Evolutionary conservation across 129 eudicot species (phyloP).

Genomic region (Pseudognaphalium luteoalbum): DNA sequence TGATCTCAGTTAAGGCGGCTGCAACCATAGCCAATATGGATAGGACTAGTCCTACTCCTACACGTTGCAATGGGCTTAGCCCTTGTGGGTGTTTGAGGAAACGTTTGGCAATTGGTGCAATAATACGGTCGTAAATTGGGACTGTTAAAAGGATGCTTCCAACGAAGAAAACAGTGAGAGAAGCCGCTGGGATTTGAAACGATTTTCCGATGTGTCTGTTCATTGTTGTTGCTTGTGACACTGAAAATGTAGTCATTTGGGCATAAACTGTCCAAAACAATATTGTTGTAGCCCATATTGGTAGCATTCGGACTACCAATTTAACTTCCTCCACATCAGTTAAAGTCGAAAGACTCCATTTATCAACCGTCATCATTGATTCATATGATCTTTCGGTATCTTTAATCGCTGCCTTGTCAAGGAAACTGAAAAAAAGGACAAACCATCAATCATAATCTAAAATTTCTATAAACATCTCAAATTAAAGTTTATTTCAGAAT

Average conservation of each 20-base stretch:
- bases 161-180: constrained; percentile 77
- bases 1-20: constrained; percentile 67
- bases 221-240: constrained; percentile 81
- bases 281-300: constrained; percentile 82
- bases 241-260: constrained; percentile 85
- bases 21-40: constrained; percentile 65
- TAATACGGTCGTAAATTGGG: constrained; percentile 57
- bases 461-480: too few relatives aligned
- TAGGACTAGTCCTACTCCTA: constrained; percentile 57
- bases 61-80: constrained; percentile 62
- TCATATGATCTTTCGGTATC: constrained; percentile 35
- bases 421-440: constrained; percentile 47
- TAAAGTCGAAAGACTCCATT: constrained; percentile 66
- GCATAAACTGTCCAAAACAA: constrained; percentile 83
- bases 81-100: constrained; percentile 63
- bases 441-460: not conserved
- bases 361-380: constrained; percentile 29
- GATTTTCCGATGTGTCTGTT: constrained; percentile 62
- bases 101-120: constrained; percentile 51
- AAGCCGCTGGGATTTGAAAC: constrained; percentile 78
- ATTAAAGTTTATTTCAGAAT: too few relatives aligned
- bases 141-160: constrained; percentile 63
- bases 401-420: constrained; percentile 89
- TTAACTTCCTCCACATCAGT: constrained; percentile 91
- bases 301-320: constrained; percentile 65